phyloP scores from a whole-genome alignment of 2,329 filamentous ascomycete species.

The Diaporthe citriasiana region DNA sequence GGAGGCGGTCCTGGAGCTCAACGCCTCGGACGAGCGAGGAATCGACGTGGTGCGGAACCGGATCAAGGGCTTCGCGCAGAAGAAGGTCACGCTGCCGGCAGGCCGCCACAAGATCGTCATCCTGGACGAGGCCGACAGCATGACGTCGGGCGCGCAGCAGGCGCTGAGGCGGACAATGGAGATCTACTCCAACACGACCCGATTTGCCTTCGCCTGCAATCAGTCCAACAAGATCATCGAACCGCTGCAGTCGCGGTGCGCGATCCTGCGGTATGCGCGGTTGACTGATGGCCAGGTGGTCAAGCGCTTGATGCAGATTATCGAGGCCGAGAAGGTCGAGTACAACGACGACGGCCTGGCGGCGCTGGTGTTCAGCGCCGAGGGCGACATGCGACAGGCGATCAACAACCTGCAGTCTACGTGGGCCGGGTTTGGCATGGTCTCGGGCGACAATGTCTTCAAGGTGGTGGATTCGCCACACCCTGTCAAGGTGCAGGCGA shows the following conservation, averaged over 20 bases:
- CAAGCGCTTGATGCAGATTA: conserved; percentile 91
- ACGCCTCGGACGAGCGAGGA: conserved; percentile 94
- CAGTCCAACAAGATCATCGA: conserved; percentile 99
- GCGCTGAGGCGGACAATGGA: conserved; percentile 97
- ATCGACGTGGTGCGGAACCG: conserved; percentile 98
- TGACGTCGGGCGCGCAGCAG: conserved; percentile 97
- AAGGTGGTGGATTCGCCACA: conserved; percentile 97
- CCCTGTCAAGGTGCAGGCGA: conserved; percentile 97
- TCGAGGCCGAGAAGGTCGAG: conserved; percentile 90
- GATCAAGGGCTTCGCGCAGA: conserved; percentile 98
- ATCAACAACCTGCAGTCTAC: conserved; percentile 99
- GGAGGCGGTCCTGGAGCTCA: conserved; percentile 95
- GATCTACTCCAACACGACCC: conserved; percentile 95
- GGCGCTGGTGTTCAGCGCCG: conserved; percentile 95
- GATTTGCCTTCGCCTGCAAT: conserved; percentile 98
- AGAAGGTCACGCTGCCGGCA: conserved; percentile 94
- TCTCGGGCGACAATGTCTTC: conserved; percentile 98
- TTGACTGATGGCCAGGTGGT: conserved; percentile 94
- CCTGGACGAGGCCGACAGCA: conserved; percentile 96
- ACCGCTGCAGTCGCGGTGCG: conserved; percentile 96
- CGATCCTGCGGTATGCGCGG: conserved; percentile 93
- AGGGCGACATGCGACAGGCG: conserved; percentile 98
- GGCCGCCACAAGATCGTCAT: conserved; percentile 97
- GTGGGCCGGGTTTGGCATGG: conserved; percentile 91
- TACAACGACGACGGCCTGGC: conserved; percentile 94